Evolutionary conservation across 768 basidiomycete genomes (phyloP), one percentile per base, ranked within the genome.

Genomic region (Boletales sp.): DNA sequence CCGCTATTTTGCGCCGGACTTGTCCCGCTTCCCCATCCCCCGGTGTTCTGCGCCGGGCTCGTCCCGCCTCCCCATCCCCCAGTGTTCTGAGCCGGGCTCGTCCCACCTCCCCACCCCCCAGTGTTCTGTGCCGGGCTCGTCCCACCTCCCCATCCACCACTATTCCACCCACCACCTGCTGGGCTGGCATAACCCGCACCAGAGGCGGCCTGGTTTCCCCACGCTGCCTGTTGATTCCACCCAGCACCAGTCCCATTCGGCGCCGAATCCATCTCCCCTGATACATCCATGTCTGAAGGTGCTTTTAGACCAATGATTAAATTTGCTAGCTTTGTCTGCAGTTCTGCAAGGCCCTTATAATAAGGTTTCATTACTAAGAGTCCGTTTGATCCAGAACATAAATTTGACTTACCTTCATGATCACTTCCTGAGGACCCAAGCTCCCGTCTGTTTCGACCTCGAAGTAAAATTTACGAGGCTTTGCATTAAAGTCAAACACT

Each of bases 381-480:
- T 10, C 21, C 24, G n/a, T 19, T 40, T 14, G 31, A 18, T 12
- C 34, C 11, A 5, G 13, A 4, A 29, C 15, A 18, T 9, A 11
- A n/a, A 43, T 19, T 11, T 34, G 17, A 47, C 71, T 39, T 43
- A 87, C 90, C 80, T 84, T 91, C 78, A 87, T 82, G 15, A 94
- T 82, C 8, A 94, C 90, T 64, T 94, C 93, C 62, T 94, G 89
- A 0, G 92, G 90, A 10, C 80, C 80, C 31, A 95, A 67, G 66
- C 88, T 92, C 12, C 95, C 95, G 53, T 94, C 93, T 14, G 91
- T 91, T 72, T 99, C 97, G 6, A 95, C 90, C 53, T 93, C 88
- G 57, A 94, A 82, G 68, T 98, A 99, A 67, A 95, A 99, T 65
- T 87, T 87, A 35, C 82, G 79, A 5, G 97, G 90, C 62, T 90